phyloP scores from a whole-genome alignment of 768 basidiomycete species.

The Porphyrellus cyaneotinctus region DNA sequence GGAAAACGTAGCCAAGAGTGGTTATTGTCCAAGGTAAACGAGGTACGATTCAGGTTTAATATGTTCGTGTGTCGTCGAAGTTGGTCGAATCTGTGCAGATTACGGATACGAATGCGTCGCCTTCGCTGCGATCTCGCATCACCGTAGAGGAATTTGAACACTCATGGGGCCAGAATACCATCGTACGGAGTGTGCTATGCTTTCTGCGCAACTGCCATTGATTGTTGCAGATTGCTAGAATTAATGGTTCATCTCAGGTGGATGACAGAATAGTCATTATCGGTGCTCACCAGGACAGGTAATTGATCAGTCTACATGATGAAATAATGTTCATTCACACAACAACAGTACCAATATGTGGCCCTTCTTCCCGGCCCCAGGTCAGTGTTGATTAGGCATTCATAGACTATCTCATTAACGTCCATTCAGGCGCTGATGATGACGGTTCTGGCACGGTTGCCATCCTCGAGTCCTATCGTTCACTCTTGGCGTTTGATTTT shows the following conservation, averaged over 20 bases:
- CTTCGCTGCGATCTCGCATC: conserved; percentile 53
- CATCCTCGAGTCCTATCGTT: conserved; percentile 42
- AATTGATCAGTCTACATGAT: not conserved
- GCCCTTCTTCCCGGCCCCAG: conserved; percentile 76
- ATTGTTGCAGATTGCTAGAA: conserved; percentile 58
- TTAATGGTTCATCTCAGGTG: conserved; percentile 62
- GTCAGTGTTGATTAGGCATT: conserved; percentile 32
- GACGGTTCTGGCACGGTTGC: conserved; percentile 45
- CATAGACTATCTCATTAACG: not conserved
- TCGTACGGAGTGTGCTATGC: conserved; percentile 40
- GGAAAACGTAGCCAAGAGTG: conserved; percentile 75
- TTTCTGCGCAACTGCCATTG: not conserved
- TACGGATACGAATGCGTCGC: conserved; percentile 57
- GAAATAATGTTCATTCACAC: not conserved
- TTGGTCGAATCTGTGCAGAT: conserved; percentile 41
- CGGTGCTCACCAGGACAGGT: conserved; percentile 84
- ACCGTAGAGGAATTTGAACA: conserved; percentile 70
- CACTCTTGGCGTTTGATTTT: conserved; percentile 40
- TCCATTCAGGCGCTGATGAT: conserved; percentile 36
- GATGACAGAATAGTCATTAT: conserved; percentile 67
- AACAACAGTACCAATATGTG: conserved; percentile 61
- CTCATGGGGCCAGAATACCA: conserved; percentile 80
- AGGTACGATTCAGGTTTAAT: conserved; percentile 40
- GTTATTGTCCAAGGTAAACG: conserved; percentile 61
- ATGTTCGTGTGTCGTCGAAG: conserved; percentile 1